A percentile compares a stretch with the other conserved stretches of the same genome.
These are phyloP conservation scores for Berkeleyomyces rouxiae DNA, from an alignment of 2,329 filamentous ascomycete species.

Conservation along the genomic window DNA sequence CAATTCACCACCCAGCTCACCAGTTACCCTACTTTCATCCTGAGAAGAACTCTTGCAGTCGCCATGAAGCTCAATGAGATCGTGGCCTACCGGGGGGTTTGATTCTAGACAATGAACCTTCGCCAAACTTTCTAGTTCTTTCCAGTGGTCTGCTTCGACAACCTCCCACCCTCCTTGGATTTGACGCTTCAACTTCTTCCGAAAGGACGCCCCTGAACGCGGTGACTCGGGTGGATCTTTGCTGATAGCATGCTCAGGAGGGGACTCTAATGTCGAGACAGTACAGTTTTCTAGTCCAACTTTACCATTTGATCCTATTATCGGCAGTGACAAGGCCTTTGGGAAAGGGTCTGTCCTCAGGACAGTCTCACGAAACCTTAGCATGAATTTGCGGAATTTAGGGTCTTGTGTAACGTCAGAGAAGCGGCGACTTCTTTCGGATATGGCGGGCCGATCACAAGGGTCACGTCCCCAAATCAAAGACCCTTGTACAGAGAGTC, in stretches of 20 bases:
- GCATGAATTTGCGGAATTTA: neutral
- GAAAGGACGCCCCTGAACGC: neutral
- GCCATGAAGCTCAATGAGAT: neutral
- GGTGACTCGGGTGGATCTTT: neutral
- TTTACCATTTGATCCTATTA: neutral
- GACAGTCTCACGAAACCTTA: neutral
- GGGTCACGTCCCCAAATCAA: slow-evolving; percentile 5
- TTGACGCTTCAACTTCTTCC: neutral
- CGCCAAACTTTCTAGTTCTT: neutral
- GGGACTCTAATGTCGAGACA: too few relatives aligned
- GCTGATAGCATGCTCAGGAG: neutral
- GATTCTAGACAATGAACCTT: neutral
- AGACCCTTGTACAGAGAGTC: neutral
- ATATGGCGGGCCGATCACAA: neutral
- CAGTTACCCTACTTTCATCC: too few relatives aligned
- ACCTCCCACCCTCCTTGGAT: neutral
- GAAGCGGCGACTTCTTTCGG: neutral
- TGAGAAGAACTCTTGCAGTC: neutral
- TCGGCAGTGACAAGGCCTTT: neutral
- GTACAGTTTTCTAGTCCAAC: too few relatives aligned
- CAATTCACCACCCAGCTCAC: too few relatives aligned
- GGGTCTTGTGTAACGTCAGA: neutral
- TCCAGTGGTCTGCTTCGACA: neutral
- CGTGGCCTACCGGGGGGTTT: neutral
- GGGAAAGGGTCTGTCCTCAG: neutral